A percentile compares a stretch with the other conserved stretches of the same genome.
These are phyloP conservation scores for Sphagnum magellanicum DNA, from an alignment of 228 moss, liverwort and hornwort genomes.

Conservation along the genomic window DNA sequence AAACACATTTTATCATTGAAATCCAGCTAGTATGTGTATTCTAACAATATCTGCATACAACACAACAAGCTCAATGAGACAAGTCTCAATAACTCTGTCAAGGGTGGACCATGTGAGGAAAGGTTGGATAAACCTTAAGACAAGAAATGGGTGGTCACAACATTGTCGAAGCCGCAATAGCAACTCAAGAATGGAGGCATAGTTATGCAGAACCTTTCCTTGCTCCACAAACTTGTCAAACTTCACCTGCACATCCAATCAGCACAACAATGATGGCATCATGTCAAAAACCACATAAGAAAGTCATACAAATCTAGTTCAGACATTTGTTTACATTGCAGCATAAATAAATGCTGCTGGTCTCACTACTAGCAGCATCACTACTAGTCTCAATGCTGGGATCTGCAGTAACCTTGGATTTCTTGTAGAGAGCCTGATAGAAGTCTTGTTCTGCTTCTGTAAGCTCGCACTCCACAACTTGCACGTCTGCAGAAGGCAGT, in stretches of 20 bases:
- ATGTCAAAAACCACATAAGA: too few species aligned
- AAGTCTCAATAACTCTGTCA: neutral
- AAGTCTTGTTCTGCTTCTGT: conserved; percentile 85
- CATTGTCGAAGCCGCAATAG: conserved; percentile 82
- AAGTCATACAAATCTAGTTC: too few species aligned
- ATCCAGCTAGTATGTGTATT: neutral
- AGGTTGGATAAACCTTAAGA: conserved; percentile 48
- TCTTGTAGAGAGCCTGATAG: conserved; percentile 70
- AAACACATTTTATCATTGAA: neutral
- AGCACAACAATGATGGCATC: neutral
- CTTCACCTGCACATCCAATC: conserved; percentile 47
- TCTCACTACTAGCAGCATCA: too few species aligned
- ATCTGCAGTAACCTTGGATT: conserved; percentile 50
- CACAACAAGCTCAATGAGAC: neutral
- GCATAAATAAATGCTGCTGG: too few species aligned
- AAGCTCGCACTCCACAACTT: conserved; percentile 79
- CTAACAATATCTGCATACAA: neutral
- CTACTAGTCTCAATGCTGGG: too few species aligned
- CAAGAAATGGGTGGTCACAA: conserved; percentile 90
- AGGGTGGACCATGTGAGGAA: neutral
- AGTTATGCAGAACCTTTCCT: conserved; percentile 91
- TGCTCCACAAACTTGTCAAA: conserved; percentile 94
- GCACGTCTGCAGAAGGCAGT: conserved; percentile 68
- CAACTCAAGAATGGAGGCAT: conserved; percentile 86
- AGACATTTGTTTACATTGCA: too few species aligned